Evolutionary conservation across 176 grass and related monocot genomes (phyloP).

Genomic region (Chloris gayana): DNA sequence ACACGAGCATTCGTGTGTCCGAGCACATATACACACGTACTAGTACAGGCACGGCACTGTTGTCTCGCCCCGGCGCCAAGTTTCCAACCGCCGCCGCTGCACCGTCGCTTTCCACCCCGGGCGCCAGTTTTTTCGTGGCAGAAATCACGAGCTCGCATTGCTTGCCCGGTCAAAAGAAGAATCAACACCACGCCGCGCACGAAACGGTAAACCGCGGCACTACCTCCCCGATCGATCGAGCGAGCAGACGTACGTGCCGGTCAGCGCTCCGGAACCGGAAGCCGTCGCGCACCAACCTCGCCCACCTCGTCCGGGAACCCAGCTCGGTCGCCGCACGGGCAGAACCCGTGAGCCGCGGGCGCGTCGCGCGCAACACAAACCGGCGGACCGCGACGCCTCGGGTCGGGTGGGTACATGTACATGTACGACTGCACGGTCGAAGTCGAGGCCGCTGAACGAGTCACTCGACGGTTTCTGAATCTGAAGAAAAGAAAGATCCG

Average conservation of each 20-base stretch:
- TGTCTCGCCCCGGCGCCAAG: background rate
- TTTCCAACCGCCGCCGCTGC: conserved; percentile 19
- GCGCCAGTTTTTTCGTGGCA: background rate
- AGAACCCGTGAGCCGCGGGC: conserved; percentile 23
- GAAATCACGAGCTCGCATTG: too few relatives aligned
- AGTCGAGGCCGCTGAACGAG: background rate
- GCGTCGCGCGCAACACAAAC: background rate
- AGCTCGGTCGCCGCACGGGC: background rate
- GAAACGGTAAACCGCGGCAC: background rate
- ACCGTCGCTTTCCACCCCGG: conserved; percentile 16
- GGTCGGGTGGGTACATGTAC: background rate
- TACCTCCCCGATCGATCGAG: too few relatives aligned
- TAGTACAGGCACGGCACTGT: too few relatives aligned
- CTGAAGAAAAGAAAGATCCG: too few relatives aligned
- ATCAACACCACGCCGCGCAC: background rate
- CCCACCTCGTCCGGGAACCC: background rate
- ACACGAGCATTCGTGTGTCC: background rate
- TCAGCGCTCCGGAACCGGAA: background rate
- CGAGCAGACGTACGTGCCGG: too few relatives aligned
- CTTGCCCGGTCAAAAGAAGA: background rate
- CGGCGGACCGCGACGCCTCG: too few relatives aligned
- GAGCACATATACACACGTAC: background rate
- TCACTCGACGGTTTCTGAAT: background rate
- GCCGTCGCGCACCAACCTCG: background rate
- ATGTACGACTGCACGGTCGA: background rate